Conservation (phyloP, 23 red algal species). For the Gracilariopsis chorda region DNA sequence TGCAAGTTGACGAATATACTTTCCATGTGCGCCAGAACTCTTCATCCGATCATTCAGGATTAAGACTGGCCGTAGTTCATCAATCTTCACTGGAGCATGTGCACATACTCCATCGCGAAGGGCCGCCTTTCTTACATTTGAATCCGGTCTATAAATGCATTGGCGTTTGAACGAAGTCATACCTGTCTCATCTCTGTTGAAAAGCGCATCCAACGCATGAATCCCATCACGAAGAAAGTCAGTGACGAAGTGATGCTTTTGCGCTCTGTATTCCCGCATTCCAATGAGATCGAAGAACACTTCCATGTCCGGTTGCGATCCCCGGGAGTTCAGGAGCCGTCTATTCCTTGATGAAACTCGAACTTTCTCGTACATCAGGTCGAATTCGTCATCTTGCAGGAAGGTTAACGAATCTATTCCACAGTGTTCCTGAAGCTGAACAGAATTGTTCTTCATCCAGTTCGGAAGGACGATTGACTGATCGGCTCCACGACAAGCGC, state of each 20-base stretch:
- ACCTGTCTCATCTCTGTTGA: constrained; percentile 14
- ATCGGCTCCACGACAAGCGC: constrained; percentile 6
- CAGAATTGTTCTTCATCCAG: constrained; percentile 37
- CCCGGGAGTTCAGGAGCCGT: neutral
- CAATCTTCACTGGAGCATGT: neutral
- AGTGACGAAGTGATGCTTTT: constrained; percentile 51
- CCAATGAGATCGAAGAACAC: constrained; percentile 43
- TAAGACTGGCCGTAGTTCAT: constrained; percentile 4
- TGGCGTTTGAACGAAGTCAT: constrained; percentile 13
- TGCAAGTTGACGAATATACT: constrained; percentile 25
- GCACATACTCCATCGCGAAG: constrained; percentile 16
- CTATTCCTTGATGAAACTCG: neutral
- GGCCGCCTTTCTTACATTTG: constrained; percentile 11
- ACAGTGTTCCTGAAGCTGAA: constrained; percentile 4
- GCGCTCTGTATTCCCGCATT: constrained; percentile 29
- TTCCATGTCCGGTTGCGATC: constrained; percentile 6
- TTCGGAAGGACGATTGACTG: constrained; percentile 22
- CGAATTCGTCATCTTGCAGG: constrained; percentile 30
- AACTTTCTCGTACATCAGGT: constrained; percentile 34
- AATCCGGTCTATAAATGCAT: constrained; percentile 37
- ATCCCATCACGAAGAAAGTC: constrained; percentile 51
- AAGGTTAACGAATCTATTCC: constrained; percentile 11
- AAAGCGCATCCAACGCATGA: constrained; percentile 34
- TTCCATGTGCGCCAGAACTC: neutral
- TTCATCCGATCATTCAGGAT: constrained; percentile 24